A percentile compares a stretch with the other conserved stretches of the same genome.
phyloP scores from a whole-genome alignment of 768 basidiomycete genomes.

The Nevesoporus exiguus region DNA sequence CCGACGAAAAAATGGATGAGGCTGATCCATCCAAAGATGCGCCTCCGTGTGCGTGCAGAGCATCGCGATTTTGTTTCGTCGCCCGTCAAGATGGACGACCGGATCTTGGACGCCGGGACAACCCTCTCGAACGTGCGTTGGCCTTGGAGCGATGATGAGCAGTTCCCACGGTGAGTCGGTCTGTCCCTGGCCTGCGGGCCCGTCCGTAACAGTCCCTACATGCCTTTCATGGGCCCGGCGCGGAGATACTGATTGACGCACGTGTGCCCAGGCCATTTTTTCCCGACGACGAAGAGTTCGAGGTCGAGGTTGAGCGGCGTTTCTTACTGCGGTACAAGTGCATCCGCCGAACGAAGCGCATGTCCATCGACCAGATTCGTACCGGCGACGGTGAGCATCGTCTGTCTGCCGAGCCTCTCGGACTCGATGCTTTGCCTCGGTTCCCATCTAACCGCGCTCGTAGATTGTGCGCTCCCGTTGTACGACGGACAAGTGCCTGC shows the following conservation, averaged over 20 bases:
- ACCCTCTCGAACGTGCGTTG: conserved; percentile 3
- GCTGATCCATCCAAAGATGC: conserved; percentile 21
- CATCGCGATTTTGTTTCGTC: conserved; percentile 17
- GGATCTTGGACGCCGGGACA: background rate
- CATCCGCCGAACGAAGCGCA: conserved; percentile 23
- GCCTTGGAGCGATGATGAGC: conserved; percentile 13
- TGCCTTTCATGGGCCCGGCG: background rate
- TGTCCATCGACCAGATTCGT: conserved; percentile 22
- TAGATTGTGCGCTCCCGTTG: conserved; percentile 24
- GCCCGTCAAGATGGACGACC: conserved; percentile 5
- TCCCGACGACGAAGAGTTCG: conserved; percentile 16
- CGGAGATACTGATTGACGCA: background rate
- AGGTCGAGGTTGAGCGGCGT: conserved; percentile 20
- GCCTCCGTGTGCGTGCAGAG: conserved; percentile 16
- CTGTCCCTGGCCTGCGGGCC: background rate
- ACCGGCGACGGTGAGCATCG: conserved; percentile 16
- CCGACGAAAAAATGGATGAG: conserved; percentile 20
- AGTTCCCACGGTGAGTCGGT: conserved; percentile 15
- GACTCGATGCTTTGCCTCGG: background rate
- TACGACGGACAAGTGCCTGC: conserved; percentile 10
- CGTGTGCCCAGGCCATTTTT: conserved; percentile 10
- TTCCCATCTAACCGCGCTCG: background rate
- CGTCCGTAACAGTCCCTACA: background rate
- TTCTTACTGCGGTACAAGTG: conserved; percentile 23
- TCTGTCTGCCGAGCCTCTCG: background rate